Evolutionary conservation across 2,329 filamentous ascomycete genomes (phyloP), one percentile per base, ranked within the genome.

Genomic region (Domatiomyces globalis): DNA sequence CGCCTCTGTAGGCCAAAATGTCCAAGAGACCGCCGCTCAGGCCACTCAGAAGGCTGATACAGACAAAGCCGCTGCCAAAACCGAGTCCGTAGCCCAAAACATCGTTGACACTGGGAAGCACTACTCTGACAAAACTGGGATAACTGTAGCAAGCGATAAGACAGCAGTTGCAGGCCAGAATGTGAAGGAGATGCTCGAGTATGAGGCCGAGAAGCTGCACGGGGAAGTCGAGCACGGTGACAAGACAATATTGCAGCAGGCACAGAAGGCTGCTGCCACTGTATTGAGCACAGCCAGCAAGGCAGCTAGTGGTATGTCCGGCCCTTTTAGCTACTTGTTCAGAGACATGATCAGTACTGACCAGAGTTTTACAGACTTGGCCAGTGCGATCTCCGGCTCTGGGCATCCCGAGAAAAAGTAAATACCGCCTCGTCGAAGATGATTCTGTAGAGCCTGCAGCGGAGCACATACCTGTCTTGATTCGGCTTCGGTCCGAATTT

Each of bases 271-370:
- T 18, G 54, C 56, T 50, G 56, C 54, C 17, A 56, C 44, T 52
- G 58, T 48, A n/a, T 52, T 60, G 46, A 57, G 57, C 43, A 57
- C 50, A 49, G 58, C 56, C 20, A 57, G 55, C 45, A 54, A 58
- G 46, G 49, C 53, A 49, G 55, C 55, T 17, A 48, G 54, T 42
- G 53, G 56, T 58, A 50, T 33, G 49, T 43, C 15, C 5, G 17
- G 20, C 44, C 19, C 45, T 10, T 10, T 25, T 25, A 6, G 22
- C 22, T 25, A 25, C 6, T 25, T 25, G 22, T 6, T 25, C 22
- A 25, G 3, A 25, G 22, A 25, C 22, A 25, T 25, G 22, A 25
- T 25, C 22, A 22, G 4, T 18, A 27, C 43, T 17, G 51, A 55
- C 55, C 49, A 59, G 45, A 46, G 27, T 48, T 48, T 19, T 17